Conservation (phyloP, 257 asterid genomes). For the Solanum chiquidenum region DNA sequence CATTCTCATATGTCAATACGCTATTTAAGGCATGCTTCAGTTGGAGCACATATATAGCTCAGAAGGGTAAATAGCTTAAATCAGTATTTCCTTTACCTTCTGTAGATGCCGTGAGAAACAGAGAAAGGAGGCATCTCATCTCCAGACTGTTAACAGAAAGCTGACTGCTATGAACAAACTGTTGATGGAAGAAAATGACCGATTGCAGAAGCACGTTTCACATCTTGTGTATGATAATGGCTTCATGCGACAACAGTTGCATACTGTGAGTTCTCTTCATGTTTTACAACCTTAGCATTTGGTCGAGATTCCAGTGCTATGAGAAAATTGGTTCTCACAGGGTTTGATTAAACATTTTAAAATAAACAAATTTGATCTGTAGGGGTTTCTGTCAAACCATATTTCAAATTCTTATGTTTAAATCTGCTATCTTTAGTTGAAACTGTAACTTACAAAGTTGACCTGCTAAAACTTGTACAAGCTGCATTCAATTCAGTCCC, state of each 20-base stretch:
- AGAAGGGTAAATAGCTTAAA: background rate
- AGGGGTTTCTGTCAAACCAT: background rate
- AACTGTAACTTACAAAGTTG: background rate
- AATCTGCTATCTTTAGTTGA: background rate
- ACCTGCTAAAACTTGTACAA: background rate
- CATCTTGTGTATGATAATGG: slow-evolving; percentile 88
- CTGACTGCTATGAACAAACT: slow-evolving; percentile 83
- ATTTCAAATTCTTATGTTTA: background rate
- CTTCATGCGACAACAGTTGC: slow-evolving; percentile 62
- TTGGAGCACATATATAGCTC: background rate
- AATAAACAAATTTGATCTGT: background rate
- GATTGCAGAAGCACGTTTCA: slow-evolving; percentile 83
- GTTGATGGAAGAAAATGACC: slow-evolving; percentile 97
- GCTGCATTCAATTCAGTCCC: background rate
- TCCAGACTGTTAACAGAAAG: slow-evolving; percentile 75
- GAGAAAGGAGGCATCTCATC: slow-evolving; percentile 81
- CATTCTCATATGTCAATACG: background rate
- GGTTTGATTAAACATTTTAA: background rate
- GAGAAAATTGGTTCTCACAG: background rate
- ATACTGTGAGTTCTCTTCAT: slow-evolving; percentile 40
- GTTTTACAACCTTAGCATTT: background rate
- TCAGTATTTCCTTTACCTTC: background rate
- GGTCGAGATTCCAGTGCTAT: background rate
- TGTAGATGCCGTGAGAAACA: slow-evolving; percentile 91
- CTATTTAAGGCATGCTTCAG: background rate